Evolutionary conservation across 75 land plant species (phyloP), one percentile per base, ranked within the genome.

Genomic region (Ceratopteris richardii): DNA sequence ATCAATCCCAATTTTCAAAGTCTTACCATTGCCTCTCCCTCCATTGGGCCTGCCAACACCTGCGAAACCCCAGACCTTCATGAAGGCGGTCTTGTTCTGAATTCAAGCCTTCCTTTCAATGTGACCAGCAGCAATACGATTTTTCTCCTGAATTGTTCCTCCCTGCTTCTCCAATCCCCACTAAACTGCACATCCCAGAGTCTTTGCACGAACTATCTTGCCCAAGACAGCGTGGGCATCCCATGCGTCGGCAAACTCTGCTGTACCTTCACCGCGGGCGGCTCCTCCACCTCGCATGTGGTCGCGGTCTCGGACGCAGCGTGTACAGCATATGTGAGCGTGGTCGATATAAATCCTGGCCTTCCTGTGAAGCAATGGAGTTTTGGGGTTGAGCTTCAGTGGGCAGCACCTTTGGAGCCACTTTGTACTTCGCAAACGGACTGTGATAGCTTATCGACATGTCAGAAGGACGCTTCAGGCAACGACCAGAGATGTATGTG

Each of bases 61-160:
- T 82, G 85, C 76, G 42, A 53, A 23, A 67, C 81, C 7, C 0
- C 63, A 18, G 84, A 81, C 27, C 22, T 21, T 17, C 11, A 66
- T 44, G n/a, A 23, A 28, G 2, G 4, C 29, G 51, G 61, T 13
- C 37, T 33, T 33, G 37, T 33, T 9, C 9, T 33, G 37, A 76
- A 78, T 16, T 1, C 78, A 31, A 56, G 41, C 47, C 80, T 84
- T 63, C 37, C 37, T 33, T 83, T 83, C 74, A 80, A 76, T 57
- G 44, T 83, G 68, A 73, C 87, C 57, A 54, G 62, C 61, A 56
- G 51, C 47, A 83, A 83, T 69, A 83, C 87, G 26, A 57, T 83
- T 51, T 29, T 83, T 46, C 63, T 58, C 56, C 54, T 83, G 66
- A 80, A 80, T 61, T 79, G 83, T 63, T n/a, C 76, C 18, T 2